Percentiles rank a stretch among this genome's conserved stretches.
These are phyloP conservation scores for Kluyveromyces starmeri DNA, from an alignment of 805 yeast genomes.

Conservation along the genomic window DNA sequence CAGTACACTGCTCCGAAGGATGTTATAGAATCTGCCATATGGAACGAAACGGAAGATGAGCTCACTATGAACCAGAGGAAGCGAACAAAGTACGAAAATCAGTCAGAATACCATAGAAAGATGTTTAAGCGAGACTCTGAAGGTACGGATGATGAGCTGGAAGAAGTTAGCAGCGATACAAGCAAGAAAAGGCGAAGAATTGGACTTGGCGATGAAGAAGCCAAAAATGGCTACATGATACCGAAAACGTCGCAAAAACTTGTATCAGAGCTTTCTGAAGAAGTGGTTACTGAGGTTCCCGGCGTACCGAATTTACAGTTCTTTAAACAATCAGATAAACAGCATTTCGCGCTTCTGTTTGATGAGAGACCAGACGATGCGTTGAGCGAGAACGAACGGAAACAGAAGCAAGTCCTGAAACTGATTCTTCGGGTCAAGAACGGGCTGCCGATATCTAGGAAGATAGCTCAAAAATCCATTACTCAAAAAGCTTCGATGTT, in stretches of 20 bases:
- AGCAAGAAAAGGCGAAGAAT: constrained; percentile 26
- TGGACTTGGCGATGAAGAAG: constrained; percentile 20
- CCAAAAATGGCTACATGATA: constrained; percentile 36
- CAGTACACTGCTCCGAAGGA: constrained; percentile 35
- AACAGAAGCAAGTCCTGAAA: constrained; percentile 52
- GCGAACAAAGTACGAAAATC: constrained; percentile 30
- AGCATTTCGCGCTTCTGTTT: constrained; percentile 57
- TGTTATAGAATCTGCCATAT: constrained; percentile 20
- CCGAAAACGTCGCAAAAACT: constrained; percentile 39
- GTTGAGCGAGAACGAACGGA: constrained; percentile 42
- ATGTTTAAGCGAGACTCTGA: constrained; percentile 27
- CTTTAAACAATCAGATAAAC: constrained; percentile 63
- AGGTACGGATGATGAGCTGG: constrained; percentile 24
- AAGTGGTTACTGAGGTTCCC: constrained; percentile 47
- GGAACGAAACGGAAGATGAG: constrained; percentile 25
- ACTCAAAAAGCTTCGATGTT: constrained; percentile 53
- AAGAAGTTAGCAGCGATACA: constrained; percentile 24
- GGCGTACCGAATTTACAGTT: constrained; percentile 57
- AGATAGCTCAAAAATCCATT: constrained; percentile 55
- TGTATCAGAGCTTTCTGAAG: constrained; percentile 26
- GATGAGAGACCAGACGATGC: constrained; percentile 26
- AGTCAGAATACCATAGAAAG: constrained; percentile 41
- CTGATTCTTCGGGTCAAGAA: constrained; percentile 66
- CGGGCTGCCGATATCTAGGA: constrained; percentile 63
- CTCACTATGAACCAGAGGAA: constrained; percentile 18